phyloP scores from a whole-genome alignment of 768 basidiomycete genomes.

The Amanita thiersii region DNA sequence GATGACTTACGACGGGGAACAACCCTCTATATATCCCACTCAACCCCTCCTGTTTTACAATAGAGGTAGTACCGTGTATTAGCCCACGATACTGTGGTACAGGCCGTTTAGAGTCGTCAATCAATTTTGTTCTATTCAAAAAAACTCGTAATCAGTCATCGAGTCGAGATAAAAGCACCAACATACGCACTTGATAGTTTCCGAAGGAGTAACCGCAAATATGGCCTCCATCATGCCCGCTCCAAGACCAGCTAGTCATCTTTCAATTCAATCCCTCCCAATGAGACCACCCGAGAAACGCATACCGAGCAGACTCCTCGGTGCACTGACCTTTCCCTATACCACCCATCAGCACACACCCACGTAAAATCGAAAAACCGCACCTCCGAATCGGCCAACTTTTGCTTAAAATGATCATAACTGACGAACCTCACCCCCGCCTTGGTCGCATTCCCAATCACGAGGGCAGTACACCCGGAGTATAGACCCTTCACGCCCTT shows the following conservation, averaged over 20 bases:
- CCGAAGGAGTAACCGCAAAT: slow-evolving; percentile 93
- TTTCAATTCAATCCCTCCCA: background rate
- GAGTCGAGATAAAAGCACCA: too few relatives aligned
- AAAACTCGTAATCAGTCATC: too few relatives aligned
- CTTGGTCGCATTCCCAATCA: slow-evolving; percentile 88
- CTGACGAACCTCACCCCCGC: slow-evolving; percentile 94
- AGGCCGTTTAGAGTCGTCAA: slow-evolving; percentile 85
- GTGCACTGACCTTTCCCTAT: slow-evolving; percentile 90
- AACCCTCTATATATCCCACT: slow-evolving; percentile 83
- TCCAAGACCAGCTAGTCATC: slow-evolving; percentile 57
- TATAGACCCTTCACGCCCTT: slow-evolving; percentile 87
- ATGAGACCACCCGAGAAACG: background rate
- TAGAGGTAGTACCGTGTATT: slow-evolving; percentile 73
- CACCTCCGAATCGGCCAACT: slow-evolving; percentile 80
- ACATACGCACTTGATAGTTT: slow-evolving; percentile 97
- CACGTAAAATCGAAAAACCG: slow-evolving; percentile 13
- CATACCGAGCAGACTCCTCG: slow-evolving; percentile 73
- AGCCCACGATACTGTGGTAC: slow-evolving; percentile 83
- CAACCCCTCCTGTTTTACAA: slow-evolving; percentile 81
- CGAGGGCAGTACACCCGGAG: slow-evolving; percentile 82
- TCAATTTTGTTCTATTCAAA: slow-evolving; percentile 78
- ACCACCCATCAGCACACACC: slow-evolving; percentile 1
- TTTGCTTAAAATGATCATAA: slow-evolving; percentile 87
- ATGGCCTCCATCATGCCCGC: slow-evolving; percentile 92
- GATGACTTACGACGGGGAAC: slow-evolving; percentile 76